Percentiles rank a stretch among this genome's conserved stretches.
Conservation (phyloP, 179 eudicot genomes). For the Silene noctiflora region DNA sequence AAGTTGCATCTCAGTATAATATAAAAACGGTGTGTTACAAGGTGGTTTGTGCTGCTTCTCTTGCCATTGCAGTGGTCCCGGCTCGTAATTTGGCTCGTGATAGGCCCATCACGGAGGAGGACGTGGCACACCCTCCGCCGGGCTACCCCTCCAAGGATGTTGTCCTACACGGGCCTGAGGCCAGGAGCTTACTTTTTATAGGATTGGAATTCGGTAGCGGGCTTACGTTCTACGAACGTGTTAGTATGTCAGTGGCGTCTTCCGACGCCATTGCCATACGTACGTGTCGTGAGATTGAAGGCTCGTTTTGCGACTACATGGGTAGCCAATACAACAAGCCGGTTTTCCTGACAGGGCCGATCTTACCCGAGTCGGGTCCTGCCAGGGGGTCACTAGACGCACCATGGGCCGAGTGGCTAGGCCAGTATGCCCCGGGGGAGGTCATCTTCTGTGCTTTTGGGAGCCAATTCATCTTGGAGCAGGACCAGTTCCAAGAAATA, state of each 20-base stretch:
- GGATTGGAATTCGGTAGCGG: slow-evolving; percentile 46
- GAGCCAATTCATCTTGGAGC: slow-evolving; percentile 56
- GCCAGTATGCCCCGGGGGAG: slow-evolving; percentile 24
- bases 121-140: slow-evolving; percentile 41
- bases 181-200: slow-evolving; percentile 30
- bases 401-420: slow-evolving; percentile 48
- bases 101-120: slow-evolving; percentile 33
- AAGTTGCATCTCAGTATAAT: slow-evolving; percentile 37
- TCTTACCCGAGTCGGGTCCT: slow-evolving; percentile 34
- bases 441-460: slow-evolving; percentile 71
- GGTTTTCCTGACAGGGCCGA: slow-evolving; percentile 53
- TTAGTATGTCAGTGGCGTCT: slow-evolving; percentile 29
- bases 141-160: slow-evolving; percentile 66
- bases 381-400: slow-evolving; percentile 28
- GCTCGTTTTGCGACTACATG: slow-evolving; percentile 51
- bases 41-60: slow-evolving; percentile 52
- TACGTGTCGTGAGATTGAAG: slow-evolving; percentile 65
- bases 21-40: slow-evolving; percentile 55
- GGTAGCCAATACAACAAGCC: slow-evolving; percentile 46
- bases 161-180: slow-evolving; percentile 41
- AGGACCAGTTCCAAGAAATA: slow-evolving; percentile 60
- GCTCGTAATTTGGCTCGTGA: slow-evolving; percentile 27
- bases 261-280: slow-evolving; percentile 52
- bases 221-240: slow-evolving; percentile 46
- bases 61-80: slow-evolving; percentile 55